Conservation (phyloP, 2,329 filamentous ascomycete genomes). For the Huntiella abstrusa region DNA sequence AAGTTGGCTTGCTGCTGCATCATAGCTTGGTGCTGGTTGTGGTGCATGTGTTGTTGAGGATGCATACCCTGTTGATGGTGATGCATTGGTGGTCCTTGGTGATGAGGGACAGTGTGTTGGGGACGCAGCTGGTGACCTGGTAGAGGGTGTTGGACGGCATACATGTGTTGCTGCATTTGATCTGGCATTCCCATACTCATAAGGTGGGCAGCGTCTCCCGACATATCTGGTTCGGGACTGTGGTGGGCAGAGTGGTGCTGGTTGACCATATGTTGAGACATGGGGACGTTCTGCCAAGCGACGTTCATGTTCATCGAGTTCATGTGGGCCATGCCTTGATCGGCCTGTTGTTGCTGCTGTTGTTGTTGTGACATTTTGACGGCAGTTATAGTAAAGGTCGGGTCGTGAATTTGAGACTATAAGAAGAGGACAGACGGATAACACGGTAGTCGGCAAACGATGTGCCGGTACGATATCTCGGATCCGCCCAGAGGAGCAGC, state of each 20-base stretch:
- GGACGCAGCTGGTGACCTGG: conserved; percentile 3
- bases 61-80: conserved; percentile 5
- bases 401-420: no score
- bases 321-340: conserved; percentile 9
- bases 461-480: background rate
- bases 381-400: background rate
- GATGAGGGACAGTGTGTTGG: conserved; percentile 6
- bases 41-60: conserved; percentile 12
- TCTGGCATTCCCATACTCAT: conserved; percentile 9
- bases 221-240: conserved; percentile 6
- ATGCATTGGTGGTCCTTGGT: conserved; percentile 7
- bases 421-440: no score
- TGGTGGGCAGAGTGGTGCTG: conserved; percentile 2
- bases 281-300: conserved; percentile 4
- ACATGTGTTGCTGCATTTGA: conserved; percentile 8
- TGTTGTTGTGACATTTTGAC: conserved; percentile 6
- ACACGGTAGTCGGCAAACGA: no score
- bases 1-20: conserved; percentile 27
- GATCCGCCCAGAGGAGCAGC: background rate
- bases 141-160: conserved; percentile 7
- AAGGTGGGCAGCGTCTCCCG: conserved; percentile 6
- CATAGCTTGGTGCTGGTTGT: conserved; percentile 21
- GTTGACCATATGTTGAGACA: conserved; percentile 4
- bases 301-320: conserved; percentile 5
- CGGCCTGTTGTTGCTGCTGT: conserved; percentile 2